Conservation (phyloP, 805 yeast genomes). For the Myxozyma kluyveri region DNA sequence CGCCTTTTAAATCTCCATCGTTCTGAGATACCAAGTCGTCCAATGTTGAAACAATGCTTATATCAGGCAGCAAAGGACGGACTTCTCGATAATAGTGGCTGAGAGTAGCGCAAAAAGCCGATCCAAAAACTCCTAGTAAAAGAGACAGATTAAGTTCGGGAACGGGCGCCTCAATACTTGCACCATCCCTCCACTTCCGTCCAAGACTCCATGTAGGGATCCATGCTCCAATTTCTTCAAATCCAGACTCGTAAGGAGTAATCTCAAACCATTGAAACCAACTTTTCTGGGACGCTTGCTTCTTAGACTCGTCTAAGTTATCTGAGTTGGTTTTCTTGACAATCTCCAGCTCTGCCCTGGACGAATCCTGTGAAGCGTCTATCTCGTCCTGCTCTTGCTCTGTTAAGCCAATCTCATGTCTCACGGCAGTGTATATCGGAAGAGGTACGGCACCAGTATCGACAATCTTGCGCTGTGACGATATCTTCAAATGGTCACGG, state of each 20-base stretch:
- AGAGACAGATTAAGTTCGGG: constrained; percentile 30
- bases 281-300: constrained; percentile 3
- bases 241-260: constrained; percentile 33
- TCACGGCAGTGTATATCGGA: constrained; percentile 32
- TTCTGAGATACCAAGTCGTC: constrained; percentile 24
- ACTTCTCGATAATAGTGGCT: constrained; percentile 30
- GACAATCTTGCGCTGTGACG: constrained; percentile 24
- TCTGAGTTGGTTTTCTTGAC: not conserved
- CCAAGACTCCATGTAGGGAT: constrained; percentile 34
- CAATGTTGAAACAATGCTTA: constrained; percentile 11
- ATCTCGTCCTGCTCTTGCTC: constrained; percentile 10
- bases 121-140: constrained; percentile 32
- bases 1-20: constrained; percentile 27
- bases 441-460: constrained; percentile 31
- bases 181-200: constrained; percentile 25
- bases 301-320: constrained; percentile 2
- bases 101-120: constrained; percentile 33
- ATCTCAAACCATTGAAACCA: constrained; percentile 34
- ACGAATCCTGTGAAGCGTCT: constrained; percentile 1
- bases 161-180: constrained; percentile 14
- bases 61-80: constrained; percentile 25
- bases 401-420: constrained; percentile 31
- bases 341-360: not conserved
- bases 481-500: constrained; percentile 24
- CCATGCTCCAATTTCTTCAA: constrained; percentile 32